Percentiles rank a stretch among this genome's conserved stretches.
These are phyloP conservation scores for Cetraspora pellucida DNA, from an alignment of 192 early-diverging fungal genomes.

Conservation along the genomic window DNA sequence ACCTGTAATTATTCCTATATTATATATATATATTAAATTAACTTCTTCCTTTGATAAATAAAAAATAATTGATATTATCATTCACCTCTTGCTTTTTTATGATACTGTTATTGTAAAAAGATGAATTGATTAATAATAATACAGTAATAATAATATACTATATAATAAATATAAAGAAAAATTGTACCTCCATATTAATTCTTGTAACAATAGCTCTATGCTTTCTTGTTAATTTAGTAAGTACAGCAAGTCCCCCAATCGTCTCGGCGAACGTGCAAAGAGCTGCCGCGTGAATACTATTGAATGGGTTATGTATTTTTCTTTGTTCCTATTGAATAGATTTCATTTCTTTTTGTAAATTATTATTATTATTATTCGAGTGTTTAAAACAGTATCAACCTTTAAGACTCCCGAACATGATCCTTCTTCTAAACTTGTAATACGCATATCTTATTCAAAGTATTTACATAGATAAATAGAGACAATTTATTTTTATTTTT, in stretches of 20 bases:
- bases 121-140: not conserved
- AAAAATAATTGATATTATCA: conserved; percentile 7
- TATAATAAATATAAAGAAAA: not conserved
- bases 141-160: not conserved
- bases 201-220: conserved; percentile 53
- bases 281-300: conserved; percentile 56
- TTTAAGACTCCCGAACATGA: conserved; percentile 57
- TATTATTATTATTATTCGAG: not conserved
- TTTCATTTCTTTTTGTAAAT: not conserved
- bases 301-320: conserved; percentile 53
- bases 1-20: conserved; percentile 43
- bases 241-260: conserved; percentile 53
- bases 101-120: conserved; percentile 33
- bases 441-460: conserved; percentile 48
- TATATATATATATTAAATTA: too few species aligned
- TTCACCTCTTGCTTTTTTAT: conserved; percentile 45
- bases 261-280: conserved; percentile 61
- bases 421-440: conserved; percentile 58
- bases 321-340: conserved; percentile 49
- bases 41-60: too few species aligned
- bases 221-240: conserved; percentile 50
- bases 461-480: not conserved
- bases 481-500: too few species aligned
- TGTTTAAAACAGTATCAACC: conserved; percentile 38
- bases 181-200: conserved; percentile 54